Evolutionary conservation across 345 rosid species (phyloP).

Genomic region (Punica granatum): DNA sequence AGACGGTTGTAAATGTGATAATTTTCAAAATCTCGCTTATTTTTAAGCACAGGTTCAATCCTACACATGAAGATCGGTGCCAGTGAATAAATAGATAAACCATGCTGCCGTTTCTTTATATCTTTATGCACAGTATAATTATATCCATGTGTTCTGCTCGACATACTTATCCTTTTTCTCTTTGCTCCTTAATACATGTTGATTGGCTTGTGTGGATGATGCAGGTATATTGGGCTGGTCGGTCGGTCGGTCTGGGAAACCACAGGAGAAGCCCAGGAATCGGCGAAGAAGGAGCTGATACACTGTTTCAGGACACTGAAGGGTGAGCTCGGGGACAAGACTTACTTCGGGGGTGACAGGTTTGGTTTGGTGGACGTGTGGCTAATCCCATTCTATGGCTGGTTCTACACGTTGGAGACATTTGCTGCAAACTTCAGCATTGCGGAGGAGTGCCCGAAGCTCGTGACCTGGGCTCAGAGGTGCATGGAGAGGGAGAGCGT

Average conservation of each 20-base stretch:
- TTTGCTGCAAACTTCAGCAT: conserved; percentile 10
- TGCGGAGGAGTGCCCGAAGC: conserved; percentile 3
- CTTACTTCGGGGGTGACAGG: conserved; percentile 22
- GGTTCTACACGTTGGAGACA: conserved; percentile 22
- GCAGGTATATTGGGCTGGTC: conserved; percentile 13
- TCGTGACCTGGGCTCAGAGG: background rate
- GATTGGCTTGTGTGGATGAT: no score
- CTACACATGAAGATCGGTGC: no score
- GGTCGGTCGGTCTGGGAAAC: conserved; percentile 5
- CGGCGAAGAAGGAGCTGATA: conserved; percentile 21
- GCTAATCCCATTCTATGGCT: conserved; percentile 13
- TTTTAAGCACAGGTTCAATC: no score
- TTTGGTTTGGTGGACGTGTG: conserved; percentile 20
- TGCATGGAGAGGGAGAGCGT: conserved; percentile 2
- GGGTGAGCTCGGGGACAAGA: conserved; percentile 20
- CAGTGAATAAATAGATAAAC: no score
- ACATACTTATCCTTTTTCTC: no score
- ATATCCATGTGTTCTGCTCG: no score
- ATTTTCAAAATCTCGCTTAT: no score
- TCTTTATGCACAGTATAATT: no score
- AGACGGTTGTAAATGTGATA: no score
- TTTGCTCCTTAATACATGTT: no score
- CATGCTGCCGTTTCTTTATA: no score
- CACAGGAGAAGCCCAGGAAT: conserved; percentile 18
- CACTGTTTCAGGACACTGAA: conserved; percentile 22